These are phyloP conservation scores for Diplocarpon mali DNA, from an alignment of 2,329 filamentous ascomycete genomes.

Conservation along the genomic window DNA sequence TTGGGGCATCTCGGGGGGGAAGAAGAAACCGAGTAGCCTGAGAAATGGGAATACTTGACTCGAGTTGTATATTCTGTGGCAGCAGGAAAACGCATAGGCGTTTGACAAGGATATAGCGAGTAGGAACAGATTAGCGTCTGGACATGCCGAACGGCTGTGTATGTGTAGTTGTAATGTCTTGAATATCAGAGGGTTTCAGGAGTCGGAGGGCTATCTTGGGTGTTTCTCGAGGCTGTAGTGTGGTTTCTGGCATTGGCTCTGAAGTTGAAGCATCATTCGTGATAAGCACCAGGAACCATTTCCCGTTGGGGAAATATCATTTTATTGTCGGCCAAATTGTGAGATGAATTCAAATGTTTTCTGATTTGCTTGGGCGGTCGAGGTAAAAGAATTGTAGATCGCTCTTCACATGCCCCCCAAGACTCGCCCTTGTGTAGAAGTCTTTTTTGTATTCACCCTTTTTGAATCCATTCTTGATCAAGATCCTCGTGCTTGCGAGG, in stretches of 20 bases:
- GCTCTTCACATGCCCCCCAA: conserved; percentile 1
- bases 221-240: too few relatives aligned
- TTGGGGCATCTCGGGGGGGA: conserved; percentile 19
- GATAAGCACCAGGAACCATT: too few relatives aligned
- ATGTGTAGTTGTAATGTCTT: too few relatives aligned
- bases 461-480: conserved; percentile 16
- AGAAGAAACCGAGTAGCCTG: conserved; percentile 23
- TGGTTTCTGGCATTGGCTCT: too few relatives aligned
- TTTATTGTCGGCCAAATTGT: too few relatives aligned
- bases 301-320: too few relatives aligned
- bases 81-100: not conserved
- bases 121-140: not conserved
- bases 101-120: not conserved
- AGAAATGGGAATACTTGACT: conserved; percentile 20
- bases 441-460: conserved; percentile 10
- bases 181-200: too few relatives aligned
- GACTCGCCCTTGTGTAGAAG: conserved; percentile 1
- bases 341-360: not conserved
- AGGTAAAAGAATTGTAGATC: conserved; percentile 12
- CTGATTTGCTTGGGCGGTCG: conserved; percentile 1
- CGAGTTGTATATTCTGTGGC: not conserved
- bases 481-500: conserved; percentile 13
- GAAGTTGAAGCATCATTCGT: too few relatives aligned
- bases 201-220: too few relatives aligned
- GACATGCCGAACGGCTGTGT: too few relatives aligned